Base-by-base conservation (phyloP, 257 asterid genomes). In the Jacaranda copaia region DNA sequence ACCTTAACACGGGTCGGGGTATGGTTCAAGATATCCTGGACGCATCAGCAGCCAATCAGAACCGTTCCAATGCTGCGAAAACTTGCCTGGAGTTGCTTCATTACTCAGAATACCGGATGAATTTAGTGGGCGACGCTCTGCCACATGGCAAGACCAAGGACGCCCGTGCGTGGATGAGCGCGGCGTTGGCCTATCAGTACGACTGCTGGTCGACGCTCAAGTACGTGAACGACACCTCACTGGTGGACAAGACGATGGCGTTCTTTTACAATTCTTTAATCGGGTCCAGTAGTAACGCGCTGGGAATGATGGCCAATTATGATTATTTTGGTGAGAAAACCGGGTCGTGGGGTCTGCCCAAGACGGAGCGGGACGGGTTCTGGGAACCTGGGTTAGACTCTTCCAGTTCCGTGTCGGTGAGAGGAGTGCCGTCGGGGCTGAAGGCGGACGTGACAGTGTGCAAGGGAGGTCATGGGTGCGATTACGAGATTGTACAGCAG, bases 101-200 rank as follows among this genome's bases (percentile, higher is more conserved):
- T 14, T 84, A 84, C 25, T 77, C 88, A 1, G 86, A 75, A 0
- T 75, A 81, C 38, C 79, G 93, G 32, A 48, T 80, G 48, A 77
- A 71, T 11, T 48, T 73, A 36, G 56, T 81, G 11, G 75, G 46
- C 14, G 75, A 18, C 6, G 84, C 84, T 0, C 40, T 86, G 38
- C 59, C 77, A 4, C 36, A 67, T 11, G 84, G 77, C 25, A 65
- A 46, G 20, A 58, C 80, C 8, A 88, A 84, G 79, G 86, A 86
- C 79, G 85, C 87, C 8, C 88, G 93, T 15, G 93, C 93, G 9
- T 88, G 90, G 93, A 73, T 84, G 88, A 83, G 90, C 65, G 84
- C 88, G 8, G 87, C 81, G 9, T 4, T 83, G 68, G 86, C 74
- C 2, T 82, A 84, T 49, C 88, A 86, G 16, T 85, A 84, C 77